These are phyloP conservation scores for Capsella rubella DNA, from an alignment of 441 rosid species.

Conservation along the genomic window DNA sequence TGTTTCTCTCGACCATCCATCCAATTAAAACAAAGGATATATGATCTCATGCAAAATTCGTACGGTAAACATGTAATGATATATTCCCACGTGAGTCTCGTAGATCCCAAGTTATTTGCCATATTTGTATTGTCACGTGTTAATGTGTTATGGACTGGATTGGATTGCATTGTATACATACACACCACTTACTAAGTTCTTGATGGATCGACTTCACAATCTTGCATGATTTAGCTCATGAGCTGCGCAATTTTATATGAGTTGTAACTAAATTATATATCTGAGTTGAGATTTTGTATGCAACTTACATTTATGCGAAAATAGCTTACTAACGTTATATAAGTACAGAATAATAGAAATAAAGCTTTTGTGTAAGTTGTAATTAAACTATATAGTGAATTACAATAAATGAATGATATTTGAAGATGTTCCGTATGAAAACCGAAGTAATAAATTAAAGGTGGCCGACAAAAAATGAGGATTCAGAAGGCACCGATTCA, in stretches of 20 bases:
- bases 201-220: conserved; percentile 14
- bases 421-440: conserved; percentile 13
- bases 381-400: neutral
- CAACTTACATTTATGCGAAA: neutral
- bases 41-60: conserved; percentile 38
- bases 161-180: neutral
- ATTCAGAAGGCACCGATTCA: conserved; percentile 43
- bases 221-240: conserved; percentile 11
- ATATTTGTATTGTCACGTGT: conserved; percentile 40
- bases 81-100: conserved; percentile 40
- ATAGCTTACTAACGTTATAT: neutral
- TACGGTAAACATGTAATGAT: conserved; percentile 32
- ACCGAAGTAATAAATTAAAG: conserved; percentile 18
- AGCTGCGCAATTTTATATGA: too few relatives aligned
- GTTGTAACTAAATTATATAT: too few relatives aligned
- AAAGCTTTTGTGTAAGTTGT: conserved; percentile 8
- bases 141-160: conserved; percentile 27
- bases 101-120: conserved; percentile 38
- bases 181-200: neutral
- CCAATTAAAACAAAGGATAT: conserved; percentile 41
- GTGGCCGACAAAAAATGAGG: conserved; percentile 47
- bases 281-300: neutral
- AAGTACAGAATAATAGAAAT: neutral
- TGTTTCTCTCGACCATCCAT: conserved; percentile 40
- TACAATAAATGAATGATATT: neutral